Percentiles rank a stretch among this genome's conserved stretches.
Conservation (phyloP, 345 rosid genomes). For the Melaleuca alternifolia region DNA sequence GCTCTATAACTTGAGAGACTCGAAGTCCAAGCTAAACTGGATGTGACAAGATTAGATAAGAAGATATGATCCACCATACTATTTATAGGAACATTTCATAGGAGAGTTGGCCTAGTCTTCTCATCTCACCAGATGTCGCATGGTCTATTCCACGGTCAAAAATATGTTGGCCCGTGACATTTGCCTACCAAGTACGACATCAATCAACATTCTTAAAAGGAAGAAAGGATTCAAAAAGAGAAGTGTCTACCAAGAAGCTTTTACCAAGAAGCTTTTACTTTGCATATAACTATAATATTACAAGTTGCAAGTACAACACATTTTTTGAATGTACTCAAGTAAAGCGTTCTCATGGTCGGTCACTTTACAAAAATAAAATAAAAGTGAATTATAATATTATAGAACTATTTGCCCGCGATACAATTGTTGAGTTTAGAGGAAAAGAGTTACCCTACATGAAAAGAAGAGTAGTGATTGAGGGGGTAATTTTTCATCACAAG, state of each 20-base stretch:
- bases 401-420: background rate
- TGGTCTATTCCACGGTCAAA: no score
- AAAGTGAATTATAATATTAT: background rate
- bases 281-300: background rate
- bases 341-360: background rate
- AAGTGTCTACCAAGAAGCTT: no score
- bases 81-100: no score
- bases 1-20: no score
- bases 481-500: background rate
- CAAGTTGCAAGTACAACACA: background rate
- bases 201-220: background rate
- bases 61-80: no score
- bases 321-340: background rate
- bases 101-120: no score
- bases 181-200: background rate
- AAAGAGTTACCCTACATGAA: background rate
- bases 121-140: no score
- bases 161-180: background rate
- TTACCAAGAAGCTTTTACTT: background rate
- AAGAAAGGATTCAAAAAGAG: background rate
- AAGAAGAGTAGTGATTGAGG: background rate
- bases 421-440: background rate
- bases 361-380: background rate
- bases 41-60: no score
- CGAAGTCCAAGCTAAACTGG: no score